Evolutionary conservation across 768 basidiomycete species (phyloP), one percentile per base, ranked within the genome.

Genomic region (Kwoniella mangroviensis): DNA sequence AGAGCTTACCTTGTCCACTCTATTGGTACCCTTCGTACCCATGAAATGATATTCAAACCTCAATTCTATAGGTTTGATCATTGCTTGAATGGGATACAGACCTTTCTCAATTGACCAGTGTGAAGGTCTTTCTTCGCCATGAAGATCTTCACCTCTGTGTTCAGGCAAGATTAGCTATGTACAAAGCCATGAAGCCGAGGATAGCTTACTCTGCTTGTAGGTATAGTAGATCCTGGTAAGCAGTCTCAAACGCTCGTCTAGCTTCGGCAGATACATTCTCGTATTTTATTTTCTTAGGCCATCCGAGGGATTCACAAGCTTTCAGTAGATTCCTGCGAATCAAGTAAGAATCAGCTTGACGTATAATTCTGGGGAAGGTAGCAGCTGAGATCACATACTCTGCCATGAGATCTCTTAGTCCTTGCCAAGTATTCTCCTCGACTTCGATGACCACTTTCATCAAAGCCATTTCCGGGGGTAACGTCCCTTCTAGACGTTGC

Each of bases 11-110:
- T 98, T 98, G 84, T 98, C 96, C 11, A 94, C 82, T 62, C 92
- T 87, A 82, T 98, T 99, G 0, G 97, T 99, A 73, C 89, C 88
- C 43, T 93, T 86, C 19, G 88, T 86, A 0, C 92, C 89, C 67
- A 98, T 94, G 71, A 98, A 98, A 79, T 99, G 97, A 80, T 91
- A 99, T 76, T 91, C 92, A 86, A 98, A 99, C 21, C 97, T 88
- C 69, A 93, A 83, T 1, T 90, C 86, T 59, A 99, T 87, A 1
- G 95, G 92, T 54, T 90, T 89, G 3, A 93, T 87, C 19, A 99
- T 87, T 2, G 92, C 90, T 79, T 93, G 90, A 19, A 98, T 76
- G 1, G 97, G 88, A 82, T 95, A 95, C 42, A 98, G 79, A 0
- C 90, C 89, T 58, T 88, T 87, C 4, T 77, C 87, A 85, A 73